Evolutionary conservation across 352 stramenopile species (phyloP), one percentile per base, ranked within the genome.

Genomic region (Phytophthora ramorum): DNA sequence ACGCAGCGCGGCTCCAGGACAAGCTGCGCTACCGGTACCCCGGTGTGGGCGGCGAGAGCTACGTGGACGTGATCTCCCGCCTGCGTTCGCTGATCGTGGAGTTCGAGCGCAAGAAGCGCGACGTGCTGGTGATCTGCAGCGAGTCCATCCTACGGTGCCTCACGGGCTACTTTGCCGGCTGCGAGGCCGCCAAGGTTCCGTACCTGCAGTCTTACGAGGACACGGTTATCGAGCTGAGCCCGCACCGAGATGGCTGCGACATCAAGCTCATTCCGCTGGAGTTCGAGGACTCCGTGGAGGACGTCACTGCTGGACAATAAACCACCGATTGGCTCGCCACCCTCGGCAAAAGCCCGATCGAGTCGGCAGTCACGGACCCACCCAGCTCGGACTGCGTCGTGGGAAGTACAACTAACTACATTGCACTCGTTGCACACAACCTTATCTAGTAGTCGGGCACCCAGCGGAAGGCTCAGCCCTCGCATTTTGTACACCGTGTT

Each of bases 61-160:
- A 98, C 72, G 81, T 97, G 56, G 94, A 98, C 66, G 85, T 98
- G 30, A 98, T 98, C 70, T 93, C 93, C 24, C 86, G 94, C 14
- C 63, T 98, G 46, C 81, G 90, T 2, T 96, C 91, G 49, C 76
- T 98, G 35, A 96, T 98, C 47, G 93, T 98, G 34, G 93, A 97
- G 76, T 94, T 98, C 48, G 87, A 95, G 55, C 86, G 89, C 66
- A 94, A 96, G 73, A 96, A 95, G 71, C 87, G 87, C 57, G 87
- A 95, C 66, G 81, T 92, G 58, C 60, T 95, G n/a, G 81, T 95
- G 38, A 93, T 95, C 53, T 93, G 85, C 68, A 92, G 80, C 60
- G 85, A 92, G 55, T 93, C 85, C 9, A 80, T 95, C 17, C 62
- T 92, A 38, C 83, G 87, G 20, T 95, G 85, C 45, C 71, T 95